Evolutionary conservation across 495 filamentous ascomycete species (phyloP).

Genomic region (Glarea lozoyensis): DNA sequence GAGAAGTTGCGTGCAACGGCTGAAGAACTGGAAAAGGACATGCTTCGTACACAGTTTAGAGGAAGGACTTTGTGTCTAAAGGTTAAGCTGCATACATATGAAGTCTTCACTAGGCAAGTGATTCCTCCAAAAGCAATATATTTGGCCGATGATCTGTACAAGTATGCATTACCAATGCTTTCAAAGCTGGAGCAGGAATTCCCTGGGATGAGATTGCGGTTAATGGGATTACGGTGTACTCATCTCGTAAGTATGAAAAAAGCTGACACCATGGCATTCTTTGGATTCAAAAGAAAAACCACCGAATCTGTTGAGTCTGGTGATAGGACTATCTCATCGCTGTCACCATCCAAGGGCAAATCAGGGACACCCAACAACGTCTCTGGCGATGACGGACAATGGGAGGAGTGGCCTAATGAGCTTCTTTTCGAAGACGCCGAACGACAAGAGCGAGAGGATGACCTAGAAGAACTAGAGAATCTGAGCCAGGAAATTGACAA

Average conservation of each 20-base stretch:
- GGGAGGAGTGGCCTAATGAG: constrained; percentile 57
- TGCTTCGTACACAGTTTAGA: constrained; percentile 71
- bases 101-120: constrained; percentile 78
- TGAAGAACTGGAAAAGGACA: constrained; percentile 82
- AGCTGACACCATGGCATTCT: constrained; percentile 63
- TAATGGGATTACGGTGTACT: constrained; percentile 85
- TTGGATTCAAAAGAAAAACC: constrained; percentile 44
- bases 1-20: constrained; percentile 72
- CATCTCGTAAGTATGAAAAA: constrained; percentile 81
- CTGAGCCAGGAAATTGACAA: constrained; percentile 52
- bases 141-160: constrained; percentile 74
- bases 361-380: constrained; percentile 11
- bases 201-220: constrained; percentile 66
- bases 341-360: constrained; percentile 16
- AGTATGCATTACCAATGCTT: constrained; percentile 73
- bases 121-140: constrained; percentile 63
- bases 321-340: constrained; percentile 1
- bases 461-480: constrained; percentile 52
- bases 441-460: constrained; percentile 54
- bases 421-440: constrained; percentile 53
- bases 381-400: constrained; percentile 32
- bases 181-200: constrained; percentile 80
- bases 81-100: constrained; percentile 88
- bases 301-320: constrained; percentile 2
- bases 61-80: constrained; percentile 87